Percentiles rank a stretch among this genome's conserved stretches.
These are phyloP conservation scores for Tulasnella calospora DNA, from an alignment of 768 basidiomycete species.

Conservation along the genomic window DNA sequence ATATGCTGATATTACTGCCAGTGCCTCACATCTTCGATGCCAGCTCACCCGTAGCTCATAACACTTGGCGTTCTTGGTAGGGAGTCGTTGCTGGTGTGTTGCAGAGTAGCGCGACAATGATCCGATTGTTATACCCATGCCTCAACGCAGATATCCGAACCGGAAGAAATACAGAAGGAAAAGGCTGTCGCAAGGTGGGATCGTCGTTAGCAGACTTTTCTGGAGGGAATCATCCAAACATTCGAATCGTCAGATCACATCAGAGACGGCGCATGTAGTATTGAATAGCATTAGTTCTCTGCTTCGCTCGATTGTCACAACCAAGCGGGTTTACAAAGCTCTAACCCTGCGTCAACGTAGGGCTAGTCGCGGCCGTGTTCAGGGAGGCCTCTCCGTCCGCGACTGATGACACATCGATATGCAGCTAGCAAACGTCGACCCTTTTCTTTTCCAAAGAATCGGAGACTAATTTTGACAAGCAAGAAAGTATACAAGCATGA, in stretches of 20 bases:
- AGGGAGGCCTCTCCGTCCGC: too few relatives aligned
- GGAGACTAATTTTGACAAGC: too few relatives aligned
- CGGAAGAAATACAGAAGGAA: constrained; percentile 47
- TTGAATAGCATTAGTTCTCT: not conserved
- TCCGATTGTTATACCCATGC: constrained; percentile 1
- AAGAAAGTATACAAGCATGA: too few relatives aligned
- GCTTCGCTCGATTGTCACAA: not conserved
- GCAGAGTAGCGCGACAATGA: not conserved
- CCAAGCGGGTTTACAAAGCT: too few relatives aligned
- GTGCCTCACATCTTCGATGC: constrained; percentile 74
- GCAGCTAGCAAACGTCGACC: too few relatives aligned
- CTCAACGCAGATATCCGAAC: constrained; percentile 47
- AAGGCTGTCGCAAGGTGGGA: constrained; percentile 46
- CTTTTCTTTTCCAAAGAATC: too few relatives aligned
- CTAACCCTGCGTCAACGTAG: too few relatives aligned
- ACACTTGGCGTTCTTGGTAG: constrained; percentile 60
- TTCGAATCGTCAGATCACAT: not conserved
- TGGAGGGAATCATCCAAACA: constrained; percentile 38
- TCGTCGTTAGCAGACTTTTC: constrained; percentile 46
- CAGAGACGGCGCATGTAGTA: not conserved
- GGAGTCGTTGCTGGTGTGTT: constrained; percentile 55
- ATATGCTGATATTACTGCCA: constrained; percentile 31
- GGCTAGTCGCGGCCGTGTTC: too few relatives aligned
- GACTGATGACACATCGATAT: too few relatives aligned
- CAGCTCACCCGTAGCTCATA: constrained; percentile 64